These are phyloP conservation scores for Erodium trifolium DNA, from an alignment of 441 rosid species.

Conservation along the genomic window DNA sequence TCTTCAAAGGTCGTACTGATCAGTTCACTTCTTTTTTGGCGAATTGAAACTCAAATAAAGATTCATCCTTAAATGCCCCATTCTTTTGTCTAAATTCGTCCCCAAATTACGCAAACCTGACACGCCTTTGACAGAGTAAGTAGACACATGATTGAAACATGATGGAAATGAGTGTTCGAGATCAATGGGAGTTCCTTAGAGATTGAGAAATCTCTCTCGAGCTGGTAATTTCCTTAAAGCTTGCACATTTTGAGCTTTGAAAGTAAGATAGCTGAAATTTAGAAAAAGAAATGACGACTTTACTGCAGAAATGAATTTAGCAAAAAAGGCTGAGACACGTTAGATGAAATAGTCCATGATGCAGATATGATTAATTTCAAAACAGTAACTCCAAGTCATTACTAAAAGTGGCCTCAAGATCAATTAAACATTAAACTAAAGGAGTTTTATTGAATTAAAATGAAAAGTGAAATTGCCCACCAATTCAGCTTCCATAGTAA, in stretches of 20 bases:
- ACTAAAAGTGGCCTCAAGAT: neutral
- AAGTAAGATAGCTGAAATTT: neutral
- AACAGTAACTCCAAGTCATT: neutral
- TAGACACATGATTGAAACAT: neutral
- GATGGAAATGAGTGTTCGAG: neutral
- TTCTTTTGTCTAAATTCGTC: too few relatives aligned
- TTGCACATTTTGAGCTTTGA: neutral
- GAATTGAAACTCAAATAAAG: neutral
- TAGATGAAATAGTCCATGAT: neutral
- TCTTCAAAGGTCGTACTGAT: neutral
- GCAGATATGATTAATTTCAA: neutral
- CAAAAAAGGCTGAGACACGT: neutral
- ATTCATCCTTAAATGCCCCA: neutral
- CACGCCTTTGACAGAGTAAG: neutral
- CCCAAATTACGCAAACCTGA: neutral
- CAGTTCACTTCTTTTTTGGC: neutral
- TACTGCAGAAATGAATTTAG: neutral
- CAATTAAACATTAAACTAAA: neutral
- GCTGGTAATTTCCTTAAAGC: neutral
- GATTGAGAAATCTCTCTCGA: too few relatives aligned
- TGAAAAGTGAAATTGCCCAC: neutral
- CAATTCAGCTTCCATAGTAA: neutral
- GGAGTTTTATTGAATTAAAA: neutral
- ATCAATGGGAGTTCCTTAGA: too few relatives aligned
- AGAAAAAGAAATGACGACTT: neutral